A percentile compares a stretch with the other conserved stretches of the same genome.
phyloP scores from a whole-genome alignment of 1,139 yeast genomes.

The Martiniozyma asiatica region DNA sequence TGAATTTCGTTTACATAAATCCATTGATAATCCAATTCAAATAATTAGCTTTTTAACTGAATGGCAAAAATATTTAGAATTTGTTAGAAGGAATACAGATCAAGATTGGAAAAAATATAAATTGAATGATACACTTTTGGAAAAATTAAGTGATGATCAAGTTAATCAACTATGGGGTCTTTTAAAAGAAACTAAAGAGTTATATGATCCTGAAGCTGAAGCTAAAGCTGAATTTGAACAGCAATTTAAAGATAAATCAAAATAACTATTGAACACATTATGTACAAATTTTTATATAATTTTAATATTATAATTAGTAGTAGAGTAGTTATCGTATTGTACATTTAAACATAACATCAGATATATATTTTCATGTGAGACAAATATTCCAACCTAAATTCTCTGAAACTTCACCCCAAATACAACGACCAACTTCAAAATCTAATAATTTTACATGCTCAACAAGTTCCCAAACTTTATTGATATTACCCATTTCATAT shows the following conservation, averaged over 20 bases:
- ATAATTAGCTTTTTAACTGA: conserved; percentile 86
- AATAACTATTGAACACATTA: not conserved
- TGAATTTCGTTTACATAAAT: conserved; percentile 80
- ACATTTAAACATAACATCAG: too few relatives aligned
- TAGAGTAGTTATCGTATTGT: not conserved
- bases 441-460: conserved; percentile 10
- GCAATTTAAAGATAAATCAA: not conserved
- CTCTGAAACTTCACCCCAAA: conserved; percentile 21
- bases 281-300: conserved; percentile 1
- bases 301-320: conserved; percentile 3
- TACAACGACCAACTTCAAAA: conserved; percentile 11
- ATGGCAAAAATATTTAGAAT: conserved; percentile 84
- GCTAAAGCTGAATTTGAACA: not conserved
- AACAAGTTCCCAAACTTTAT: conserved; percentile 19
- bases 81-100: conserved; percentile 39
- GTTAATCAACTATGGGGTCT: conserved; percentile 69
- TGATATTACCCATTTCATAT: conserved; percentile 19
- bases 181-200: conserved; percentile 46
- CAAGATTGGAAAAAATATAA: conserved; percentile 64
- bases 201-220: conserved; percentile 11
- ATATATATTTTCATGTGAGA: too few relatives aligned
- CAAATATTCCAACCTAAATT: conserved; percentile 22
- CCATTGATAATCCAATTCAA: conserved; percentile 78
- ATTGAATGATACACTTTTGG: conserved; percentile 52
- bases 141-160: conserved; percentile 85